Base-by-base conservation (phyloP, 1,284 basidiomycete species). In the Ustilago shanxiensis region DNA sequence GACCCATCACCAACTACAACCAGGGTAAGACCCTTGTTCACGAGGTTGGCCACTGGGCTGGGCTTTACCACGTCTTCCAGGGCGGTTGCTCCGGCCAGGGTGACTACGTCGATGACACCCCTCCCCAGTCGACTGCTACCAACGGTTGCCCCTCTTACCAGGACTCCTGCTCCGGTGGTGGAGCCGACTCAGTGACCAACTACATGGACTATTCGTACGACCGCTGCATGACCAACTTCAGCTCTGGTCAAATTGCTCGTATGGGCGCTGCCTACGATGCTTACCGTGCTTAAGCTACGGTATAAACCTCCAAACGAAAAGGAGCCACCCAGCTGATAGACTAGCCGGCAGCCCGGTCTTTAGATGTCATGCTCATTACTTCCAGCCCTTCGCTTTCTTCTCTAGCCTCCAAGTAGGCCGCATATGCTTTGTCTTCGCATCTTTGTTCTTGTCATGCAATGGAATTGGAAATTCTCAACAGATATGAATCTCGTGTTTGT, bases 1-100 rank as follows among this genome's bases (percentile, higher is more conserved):
- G 89, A 2, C 86, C 85, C 53, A 83, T 88, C 10, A 69, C 82
- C 26, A 85, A 86, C 74, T 90, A 89, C 85, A 87, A 90, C 83
- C 82, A 87, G 53, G 89, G 89, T 60, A 75, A 89, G 87, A 90
- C 89, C 18, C 79, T 89, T 35, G 89, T 89, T 0, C 90, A 90
- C 81, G 90, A 90, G 82, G 88, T 87, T 47, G 77, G 71, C 9
- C 67, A 75, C 70, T 82, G 75, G 77, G 61, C 89, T 71, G 89
- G 90, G 56, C 87, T 90, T 24, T 90, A 89, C 86, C 90, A 90
- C 84, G 89, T 89, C 41, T 90, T 90, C 88, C 88, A 90, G 79
- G 89, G 89, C 35, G 89, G 89, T 3, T 90, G 89, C 87, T 79
- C 78, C 35, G 87, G 87, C 57, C 58, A 83, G n/a, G 90, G 89